Base-by-base conservation (phyloP, 139 green algal species). In the Picochlorum sp. region DNA sequence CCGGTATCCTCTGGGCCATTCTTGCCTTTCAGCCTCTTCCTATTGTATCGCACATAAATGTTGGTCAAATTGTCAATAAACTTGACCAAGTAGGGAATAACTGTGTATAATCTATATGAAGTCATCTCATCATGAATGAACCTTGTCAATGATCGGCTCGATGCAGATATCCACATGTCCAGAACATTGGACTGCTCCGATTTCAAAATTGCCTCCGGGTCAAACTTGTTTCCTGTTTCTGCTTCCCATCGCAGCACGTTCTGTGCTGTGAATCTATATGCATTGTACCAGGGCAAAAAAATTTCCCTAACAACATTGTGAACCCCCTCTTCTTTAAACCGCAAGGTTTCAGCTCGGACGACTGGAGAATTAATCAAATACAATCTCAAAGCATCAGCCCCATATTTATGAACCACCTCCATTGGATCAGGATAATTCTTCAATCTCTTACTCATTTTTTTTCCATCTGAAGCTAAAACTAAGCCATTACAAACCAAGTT, bases 221-320 rank as follows among this genome's bases (percentile, higher is more conserved):
- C 39, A 47, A 94, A 84, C 3, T 63, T 55, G 0, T 28, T 33
- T 13, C 71, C 73, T 3, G 53, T 68, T 65, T 91, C 85, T 5
- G 61, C 45, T 57, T 90, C 78, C 63, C 82, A 78, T 4, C 89
- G 79, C 53, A 82, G 53, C 16, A 88, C 81, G 59, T 95, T 97
- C 74, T 95, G 89, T 20, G 85, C 82, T 66, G 92, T 56, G 74
- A 95, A 94, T 41, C 81, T 72, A 81, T 97, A 98, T 3, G 91
- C 91, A 70, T 98, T 98, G 83, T 97, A 98, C 93, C 93, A 99
- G 10, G 93, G 93, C 69, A 99, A 79, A 68, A 99, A 97, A 14
- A 99, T 85, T 64, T 96, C 87, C 70, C 94, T 94, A 24, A 99
- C 79, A 13, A 96, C 89, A 1, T 36, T 73, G 59, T 94, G 92